Base-by-base conservation (phyloP, 1,139 yeast genomes). In the Suhomyces terraborum region DNA sequence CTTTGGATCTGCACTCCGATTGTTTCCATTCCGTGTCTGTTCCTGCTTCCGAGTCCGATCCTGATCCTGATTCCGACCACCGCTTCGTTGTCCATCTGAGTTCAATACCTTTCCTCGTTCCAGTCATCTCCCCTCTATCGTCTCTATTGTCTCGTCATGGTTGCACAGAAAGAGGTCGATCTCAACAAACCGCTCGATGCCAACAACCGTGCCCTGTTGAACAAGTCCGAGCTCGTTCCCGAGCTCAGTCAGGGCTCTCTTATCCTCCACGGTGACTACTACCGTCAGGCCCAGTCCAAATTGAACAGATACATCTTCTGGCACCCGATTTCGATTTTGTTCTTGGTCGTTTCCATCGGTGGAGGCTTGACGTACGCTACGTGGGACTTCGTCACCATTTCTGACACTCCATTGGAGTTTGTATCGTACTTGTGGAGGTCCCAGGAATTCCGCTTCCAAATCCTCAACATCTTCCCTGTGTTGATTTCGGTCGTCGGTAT, bases 261-360 rank as follows among this genome's bases (percentile, higher is more conserved):
- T 41, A 79, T 77, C 41, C 63, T 84, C 42, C 80, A 82, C 25
- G 79, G 85, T 39, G 93, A 84, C 58, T 78, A 75, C 55, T 70
- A 78, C 45, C 69, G 82, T 43, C 83, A 77, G 56, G 65, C 74
- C 36, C 86, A 81, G 55, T 66, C 82, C 2, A 49, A 62, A 26
- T 71, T 81, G 39, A 80, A 78, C 52, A 66, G 61, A 42, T 54
- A 58, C 38, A 56, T 84, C 14, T 65, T 84, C 36, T 67, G 73
- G 67, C 79, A 80, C 47, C 77, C 76, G 6, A 36, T 64, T 14
- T 64, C 77, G 0, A 35, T 70, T 6, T 43, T 65, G 0, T 35
- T 69, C 4, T 28, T 67, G n/a, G 44, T 61, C 6, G 48, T 55
- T 4, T 48, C 59, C 4, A 36, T 64, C 12, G 32, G 55, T 0